Base-by-base conservation (phyloP, 495 filamentous ascomycete species). In the Aspergillus incahuasiensis region DNA sequence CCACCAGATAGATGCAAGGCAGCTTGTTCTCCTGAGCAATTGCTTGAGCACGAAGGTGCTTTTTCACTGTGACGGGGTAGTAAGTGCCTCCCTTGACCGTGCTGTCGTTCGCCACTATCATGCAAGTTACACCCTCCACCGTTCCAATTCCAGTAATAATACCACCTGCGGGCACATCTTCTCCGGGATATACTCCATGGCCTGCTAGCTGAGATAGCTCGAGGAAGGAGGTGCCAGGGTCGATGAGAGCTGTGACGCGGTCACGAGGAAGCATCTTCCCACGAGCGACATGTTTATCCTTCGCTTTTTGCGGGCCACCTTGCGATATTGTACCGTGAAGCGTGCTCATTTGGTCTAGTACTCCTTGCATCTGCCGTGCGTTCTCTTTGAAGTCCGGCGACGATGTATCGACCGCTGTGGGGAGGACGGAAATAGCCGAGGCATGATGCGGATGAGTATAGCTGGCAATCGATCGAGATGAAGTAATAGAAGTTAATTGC, bases 1-100 rank as follows among this genome's bases (percentile, higher is more conserved):
- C 94, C 30, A 98, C 94, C 28, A 98, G 79, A 71, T 97, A 98
- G 63, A 98, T 89, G 69, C 94, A 98, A 0, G 87, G 87, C 5
- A 89, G 68, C 58, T 79, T 84, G 65, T 97, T 98, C 69, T 97
- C 88, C 57, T 89, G 82, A 2, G 94, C 94, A 53, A 97, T 87
- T 21, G 84, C 86, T 70, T 98, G 94, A 20, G 94, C 94, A 52
- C 94, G 84, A 13, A 97, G 78, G 72, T 97, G 95, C 74, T 98
- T 98, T 76, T 96, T 96, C 30, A 98, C 91, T 1, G 94, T 98
- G 49, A 98, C 92, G 0, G 94, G 94, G 69, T 91, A 97, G 74
- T 98, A 98, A 2, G 95, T 97, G 44, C 94, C 94, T n/a, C 95
- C 94, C 74, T 98, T 98, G 58, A 96, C 94, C 13, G 94, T 98